Evolutionary conservation across 805 yeast species (phyloP).

Genomic region (Starmera quercuum): DNA sequence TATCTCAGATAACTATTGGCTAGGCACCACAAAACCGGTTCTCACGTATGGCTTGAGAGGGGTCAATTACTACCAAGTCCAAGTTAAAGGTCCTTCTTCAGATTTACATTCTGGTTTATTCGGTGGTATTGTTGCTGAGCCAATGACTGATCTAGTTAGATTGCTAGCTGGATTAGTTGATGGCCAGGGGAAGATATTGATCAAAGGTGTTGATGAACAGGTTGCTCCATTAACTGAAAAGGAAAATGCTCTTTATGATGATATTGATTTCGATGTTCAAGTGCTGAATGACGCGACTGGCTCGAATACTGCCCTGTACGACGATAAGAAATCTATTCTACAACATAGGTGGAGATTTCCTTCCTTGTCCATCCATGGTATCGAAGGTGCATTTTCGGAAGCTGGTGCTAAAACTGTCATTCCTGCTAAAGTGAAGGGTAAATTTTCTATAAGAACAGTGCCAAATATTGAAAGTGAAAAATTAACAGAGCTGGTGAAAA

Average conservation of each 20-base stretch:
- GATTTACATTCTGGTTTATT: slow-evolving; percentile 96
- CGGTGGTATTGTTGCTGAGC: slow-evolving; percentile 97
- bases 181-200: slow-evolving; percentile 70
- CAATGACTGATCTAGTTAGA: slow-evolving; percentile 86
- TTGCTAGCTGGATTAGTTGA: slow-evolving; percentile 74
- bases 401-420: slow-evolving; percentile 98
- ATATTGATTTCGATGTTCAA: slow-evolving; percentile 74
- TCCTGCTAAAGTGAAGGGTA: slow-evolving; percentile 90
- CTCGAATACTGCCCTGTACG: slow-evolving; percentile 72
- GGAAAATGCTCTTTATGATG: slow-evolving; percentile 74
- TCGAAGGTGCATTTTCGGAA: slow-evolving; percentile 94
- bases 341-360: slow-evolving; percentile 99
- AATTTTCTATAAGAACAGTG: slow-evolving; percentile 94
- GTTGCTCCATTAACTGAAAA: slow-evolving; percentile 85
- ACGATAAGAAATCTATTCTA: slow-evolving; percentile 73
- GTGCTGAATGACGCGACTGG: slow-evolving; percentile 89
- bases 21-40: slow-evolving; percentile 95
- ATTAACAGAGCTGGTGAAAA: slow-evolving; percentile 69
- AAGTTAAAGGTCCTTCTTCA: slow-evolving; percentile 86
- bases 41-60: slow-evolving; percentile 98
- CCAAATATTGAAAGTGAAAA: slow-evolving; percentile 83
- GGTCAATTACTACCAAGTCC: slow-evolving; percentile 82
- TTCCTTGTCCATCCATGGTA: slow-evolving; percentile 90
- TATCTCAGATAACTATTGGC: slow-evolving; percentile 96
- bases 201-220: slow-evolving; percentile 89